phyloP scores from a whole-genome alignment of 768 basidiomycete genomes.

The Tubosaeta sp. region DNA sequence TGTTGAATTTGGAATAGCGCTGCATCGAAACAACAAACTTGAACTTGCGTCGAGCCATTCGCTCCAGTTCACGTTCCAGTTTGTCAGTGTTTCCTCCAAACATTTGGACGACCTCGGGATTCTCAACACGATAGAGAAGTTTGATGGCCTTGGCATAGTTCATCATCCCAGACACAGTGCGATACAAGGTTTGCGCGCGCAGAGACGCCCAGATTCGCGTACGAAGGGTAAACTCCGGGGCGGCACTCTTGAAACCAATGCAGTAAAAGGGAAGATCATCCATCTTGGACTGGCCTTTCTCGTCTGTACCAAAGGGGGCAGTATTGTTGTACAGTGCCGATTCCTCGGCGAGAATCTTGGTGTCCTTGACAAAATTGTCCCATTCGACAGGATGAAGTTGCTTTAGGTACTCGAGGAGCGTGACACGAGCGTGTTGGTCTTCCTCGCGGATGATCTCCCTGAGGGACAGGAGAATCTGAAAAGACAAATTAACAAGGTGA shows the following conservation, averaged over 20 bases:
- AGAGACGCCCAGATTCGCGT: constrained; percentile 99
- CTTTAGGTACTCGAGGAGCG: constrained; percentile 95
- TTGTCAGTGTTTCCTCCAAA: constrained; percentile 98
- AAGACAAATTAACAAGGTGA: constrained; percentile 1
- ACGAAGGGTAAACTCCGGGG: constrained; percentile 96
- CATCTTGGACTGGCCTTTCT: constrained; percentile 79
- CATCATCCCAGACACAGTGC: constrained; percentile 99
- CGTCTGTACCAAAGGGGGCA: constrained; percentile 68
- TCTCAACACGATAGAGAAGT: constrained; percentile 97
- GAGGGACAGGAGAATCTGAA: constrained; percentile 85
- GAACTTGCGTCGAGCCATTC: constrained; percentile 98
- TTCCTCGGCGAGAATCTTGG: constrained; percentile 97
- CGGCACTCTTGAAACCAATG: constrained; percentile 98
- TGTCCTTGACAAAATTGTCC: constrained; percentile 99
- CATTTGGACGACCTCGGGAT: constrained; percentile 96
- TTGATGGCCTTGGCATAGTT: constrained; percentile 99
- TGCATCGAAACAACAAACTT: constrained; percentile 99
- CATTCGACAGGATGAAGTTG: constrained; percentile 97
- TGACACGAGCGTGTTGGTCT: constrained; percentile 95
- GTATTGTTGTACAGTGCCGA: constrained; percentile 79
- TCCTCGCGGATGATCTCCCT: constrained; percentile 99
- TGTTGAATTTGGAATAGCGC: constrained; percentile 98
- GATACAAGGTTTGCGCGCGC: constrained; percentile 96
- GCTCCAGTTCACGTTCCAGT: constrained; percentile 92
- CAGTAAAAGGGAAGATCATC: constrained; percentile 97